Conservation (phyloP, 1,139 yeast species). For the Yamadazyma triangularis region DNA sequence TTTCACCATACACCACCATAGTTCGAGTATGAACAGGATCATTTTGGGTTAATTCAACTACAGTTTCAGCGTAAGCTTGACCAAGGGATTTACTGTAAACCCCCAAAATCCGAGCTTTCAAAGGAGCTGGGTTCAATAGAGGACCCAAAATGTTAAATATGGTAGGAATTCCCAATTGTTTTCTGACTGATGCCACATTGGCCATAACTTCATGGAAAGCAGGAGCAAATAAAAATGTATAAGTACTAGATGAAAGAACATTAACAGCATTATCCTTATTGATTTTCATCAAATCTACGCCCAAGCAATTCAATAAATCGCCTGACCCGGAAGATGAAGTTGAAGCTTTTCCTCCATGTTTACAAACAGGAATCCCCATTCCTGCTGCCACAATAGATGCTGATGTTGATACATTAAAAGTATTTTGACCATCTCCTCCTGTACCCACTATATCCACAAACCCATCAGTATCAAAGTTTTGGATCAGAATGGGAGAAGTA, state of each 20-base stretch:
- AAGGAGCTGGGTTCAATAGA: conserved; percentile 82
- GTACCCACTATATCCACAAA: conserved; percentile 93
- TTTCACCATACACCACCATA: conserved; percentile 87
- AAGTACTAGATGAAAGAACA: conserved; percentile 52
- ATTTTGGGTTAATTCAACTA: conserved; percentile 44
- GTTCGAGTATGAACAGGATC: conserved; percentile 52
- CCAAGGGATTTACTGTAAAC: conserved; percentile 81
- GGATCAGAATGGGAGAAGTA: conserved; percentile 46
- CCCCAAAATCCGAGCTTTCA: conserved; percentile 79
- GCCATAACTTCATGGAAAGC: conserved; percentile 94
- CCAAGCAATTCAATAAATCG: conserved; percentile 71
- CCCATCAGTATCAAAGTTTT: conserved; percentile 44
- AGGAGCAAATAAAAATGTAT: conserved; percentile 87
- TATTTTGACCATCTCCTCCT: conserved; percentile 97
- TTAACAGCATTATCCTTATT: conserved; percentile 60
- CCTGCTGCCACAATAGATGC: conserved; percentile 95
- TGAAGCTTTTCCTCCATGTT: conserved; percentile 95
- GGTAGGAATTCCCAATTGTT: conserved; percentile 80
- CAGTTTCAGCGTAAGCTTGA: conserved; percentile 78
- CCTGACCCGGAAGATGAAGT: conserved; percentile 94
- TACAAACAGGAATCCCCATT: conserved; percentile 76
- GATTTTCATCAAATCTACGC: conserved; percentile 71
- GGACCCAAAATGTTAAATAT: conserved; percentile 94
- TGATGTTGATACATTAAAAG: conserved; percentile 93
- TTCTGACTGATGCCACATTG: conserved; percentile 71